Base-by-base conservation (phyloP, 169 alveolate genomes). In the Cyclospora cayetanensis region DNA sequence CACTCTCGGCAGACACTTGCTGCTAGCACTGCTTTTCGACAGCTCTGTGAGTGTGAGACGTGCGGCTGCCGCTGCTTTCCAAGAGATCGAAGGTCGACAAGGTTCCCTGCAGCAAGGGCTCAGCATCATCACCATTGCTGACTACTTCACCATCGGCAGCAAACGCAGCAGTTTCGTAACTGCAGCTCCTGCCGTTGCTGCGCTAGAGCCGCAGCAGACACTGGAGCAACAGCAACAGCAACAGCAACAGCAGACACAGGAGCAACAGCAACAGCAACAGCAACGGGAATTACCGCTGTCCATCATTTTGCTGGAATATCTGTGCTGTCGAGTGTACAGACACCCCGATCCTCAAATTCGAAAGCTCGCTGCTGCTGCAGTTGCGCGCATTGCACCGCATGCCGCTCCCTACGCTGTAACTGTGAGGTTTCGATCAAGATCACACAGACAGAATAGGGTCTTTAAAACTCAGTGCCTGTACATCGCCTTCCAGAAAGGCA, bases 11-110 rank as follows among this genome's bases (percentile, higher is more conserved):
- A 7, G 86, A 12, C 63, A 76, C 41, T 31, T 76, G 60, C 66
- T 83, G 65, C 66, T 83, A 15, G 29, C 82, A 22, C 80, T 55
- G 80, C 80, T 83, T 63, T 29, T 83, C 41, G 63, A 65, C 77
- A 1, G 29, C 29, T 34, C 80, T 65, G 43, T 41, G 31, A 5
- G 66, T 15, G 22, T 25, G 4, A 42, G 39, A 5, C 77, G 80
- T 18, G 79, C 80, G 55, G 91, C 79, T 53, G 66, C 91, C 35
- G 80, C 79, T 11, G 77, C 72, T 39, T 27, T 83, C n/a, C 91
- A 53, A 42, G 91, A 60, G 41, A 60, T 91, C 35, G 94, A 90
- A 37, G 96, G 96, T 7, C 52, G 96, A 12, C 92, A 90, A 27
- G 94, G 96, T 7, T 91, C 50, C 15, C 55, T 86, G n/a, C 85